Base-by-base conservation (phyloP, 2,329 filamentous ascomycete genomes). In the Verticillium tricorpus region DNA sequence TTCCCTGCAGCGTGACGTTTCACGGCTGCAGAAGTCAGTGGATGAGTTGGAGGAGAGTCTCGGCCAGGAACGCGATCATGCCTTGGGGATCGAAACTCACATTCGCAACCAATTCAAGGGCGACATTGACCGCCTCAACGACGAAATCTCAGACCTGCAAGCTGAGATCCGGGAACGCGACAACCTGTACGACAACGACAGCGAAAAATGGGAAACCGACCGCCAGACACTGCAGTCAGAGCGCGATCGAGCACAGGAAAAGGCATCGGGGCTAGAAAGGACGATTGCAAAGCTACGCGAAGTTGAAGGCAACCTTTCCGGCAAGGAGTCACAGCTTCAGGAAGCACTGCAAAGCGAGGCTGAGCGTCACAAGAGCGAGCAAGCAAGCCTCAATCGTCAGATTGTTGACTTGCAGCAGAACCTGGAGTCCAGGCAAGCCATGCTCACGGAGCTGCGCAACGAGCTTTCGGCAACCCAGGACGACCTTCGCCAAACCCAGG, bases 321-420 rank as follows among this genome's bases (percentile, higher is more conserved):
- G 83, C 64, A 89, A 89, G 70, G 89, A 92, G 69, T 80, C 80
- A 25, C 89, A 82, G 70, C 76, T 92, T 19, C 86, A 90, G 70
- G 83, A 88, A 68, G 86, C 87, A 3, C 79, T 93, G 14, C 82
- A 89, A 65, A 90, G 85, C 69, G 90, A 93, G 69, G 84, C 84
- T 56, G 84, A 91, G 65, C 87, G 90, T 28, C 88, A 95, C 69
- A 82, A 83, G 65, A 86, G 84, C 61, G 90, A 94, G 68, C 89
- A 94, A 70, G 84, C 84, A 12, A 77, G 88, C 8, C 78, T 96
- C 58, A 85, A 80, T 64, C 82, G 85, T n/a, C 91, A 95, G 71
- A 86, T 96, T 59, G 85, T 89, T 56, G 88, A 89, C 58, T 80
- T 95, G 11, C 88, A 90, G 69, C 83, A 86, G 57, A 90, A 92